These are phyloP conservation scores for Lepiota brunneoincarnata DNA, from an alignment of 768 basidiomycete species.

Conservation along the genomic window DNA sequence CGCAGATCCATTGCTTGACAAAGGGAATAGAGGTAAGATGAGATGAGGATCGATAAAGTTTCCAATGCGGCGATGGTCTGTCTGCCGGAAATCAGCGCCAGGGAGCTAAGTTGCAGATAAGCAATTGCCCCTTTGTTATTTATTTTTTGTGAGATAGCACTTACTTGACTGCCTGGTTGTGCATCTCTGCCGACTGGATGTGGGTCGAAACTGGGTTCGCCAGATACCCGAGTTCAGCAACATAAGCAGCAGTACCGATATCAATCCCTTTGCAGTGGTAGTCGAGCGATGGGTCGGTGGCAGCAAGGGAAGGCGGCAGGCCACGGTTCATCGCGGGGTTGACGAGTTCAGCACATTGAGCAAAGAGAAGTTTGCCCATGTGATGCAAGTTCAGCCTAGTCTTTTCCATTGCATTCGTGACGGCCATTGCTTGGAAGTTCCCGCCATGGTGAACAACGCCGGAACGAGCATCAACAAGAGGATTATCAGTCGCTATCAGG, in stretches of 20 bases:
- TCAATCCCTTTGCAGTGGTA: conserved; percentile 86
- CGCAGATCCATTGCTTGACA: conserved; percentile 87
- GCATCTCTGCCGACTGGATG: conserved; percentile 88
- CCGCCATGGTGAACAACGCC: conserved; percentile 76
- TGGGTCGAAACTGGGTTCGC: conserved; percentile 84
- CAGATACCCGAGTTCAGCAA: conserved; percentile 76
- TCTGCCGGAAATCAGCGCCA: conserved; percentile 81
- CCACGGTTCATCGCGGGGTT: conserved; percentile 81
- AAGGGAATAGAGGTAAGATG: conserved; percentile 70
- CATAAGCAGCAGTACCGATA: conserved; percentile 80
- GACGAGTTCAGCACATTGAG: conserved; percentile 67
- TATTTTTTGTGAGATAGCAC: too few species aligned
- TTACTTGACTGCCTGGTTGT: conserved; percentile 89
- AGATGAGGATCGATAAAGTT: conserved; percentile 68
- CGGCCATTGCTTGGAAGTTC: conserved; percentile 87
- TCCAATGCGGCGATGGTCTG: conserved; percentile 78
- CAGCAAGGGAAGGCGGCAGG: conserved; percentile 75
- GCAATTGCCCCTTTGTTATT: conserved; percentile 14
- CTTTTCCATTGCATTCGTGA: conserved; percentile 88
- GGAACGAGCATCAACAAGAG: conserved; percentile 68
- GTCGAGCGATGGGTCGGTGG: conserved; percentile 77
- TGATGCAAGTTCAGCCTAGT: conserved; percentile 72
- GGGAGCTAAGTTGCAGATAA: conserved; percentile 46
- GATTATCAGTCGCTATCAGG: conserved; percentile 77
- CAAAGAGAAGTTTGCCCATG: conserved; percentile 67